Evolutionary conservation across 2,329 filamentous ascomycete genomes (phyloP).

Genomic region (Aspergillus niger): DNA sequence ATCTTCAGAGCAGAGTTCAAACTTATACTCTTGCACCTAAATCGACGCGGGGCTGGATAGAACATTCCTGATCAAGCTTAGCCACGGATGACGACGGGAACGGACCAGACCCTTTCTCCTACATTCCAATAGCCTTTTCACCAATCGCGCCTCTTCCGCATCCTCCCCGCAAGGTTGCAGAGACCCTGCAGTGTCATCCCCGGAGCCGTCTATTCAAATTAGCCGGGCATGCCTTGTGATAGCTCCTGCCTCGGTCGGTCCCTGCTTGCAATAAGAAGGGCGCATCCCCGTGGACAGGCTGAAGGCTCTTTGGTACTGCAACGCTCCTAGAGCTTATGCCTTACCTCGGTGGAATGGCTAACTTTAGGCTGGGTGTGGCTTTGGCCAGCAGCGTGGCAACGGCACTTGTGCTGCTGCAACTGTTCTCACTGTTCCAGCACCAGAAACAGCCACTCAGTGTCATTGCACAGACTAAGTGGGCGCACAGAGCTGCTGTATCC

Average conservation of each 20-base stretch:
- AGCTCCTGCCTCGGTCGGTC: slow-evolving; percentile 11
- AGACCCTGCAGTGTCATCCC: slow-evolving; percentile 4
- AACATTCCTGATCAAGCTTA: slow-evolving; percentile 4
- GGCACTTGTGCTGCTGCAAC: slow-evolving; percentile 35
- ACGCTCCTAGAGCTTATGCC: background rate
- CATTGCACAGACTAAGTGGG: slow-evolving; percentile 25
- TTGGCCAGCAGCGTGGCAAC: slow-evolving; percentile 30
- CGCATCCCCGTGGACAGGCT: background rate
- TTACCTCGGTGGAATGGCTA: slow-evolving; percentile 29
- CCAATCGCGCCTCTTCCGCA: slow-evolving; percentile 2
- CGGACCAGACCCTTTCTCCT: background rate
- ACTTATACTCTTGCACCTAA: background rate
- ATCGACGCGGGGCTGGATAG: background rate
- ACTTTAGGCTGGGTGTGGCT: slow-evolving; percentile 27
- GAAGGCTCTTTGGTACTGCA: slow-evolving; percentile 13
- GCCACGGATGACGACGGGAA: background rate
- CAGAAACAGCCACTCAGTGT: slow-evolving; percentile 19
- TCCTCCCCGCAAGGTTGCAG: background rate
- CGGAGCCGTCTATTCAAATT: slow-evolving; percentile 1
- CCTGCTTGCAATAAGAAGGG: slow-evolving; percentile 15
- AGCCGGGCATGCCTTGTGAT: slow-evolving; percentile 13
- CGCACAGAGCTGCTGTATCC: slow-evolving; percentile 24
- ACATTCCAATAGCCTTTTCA: slow-evolving; percentile 2
- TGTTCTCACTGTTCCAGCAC: slow-evolving; percentile 28
- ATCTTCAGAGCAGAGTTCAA: background rate